Percentiles rank a stretch among this genome's conserved stretches.
Conservation (phyloP, 2,329 filamentous ascomycete genomes). For the Corynespora cassiicola region DNA sequence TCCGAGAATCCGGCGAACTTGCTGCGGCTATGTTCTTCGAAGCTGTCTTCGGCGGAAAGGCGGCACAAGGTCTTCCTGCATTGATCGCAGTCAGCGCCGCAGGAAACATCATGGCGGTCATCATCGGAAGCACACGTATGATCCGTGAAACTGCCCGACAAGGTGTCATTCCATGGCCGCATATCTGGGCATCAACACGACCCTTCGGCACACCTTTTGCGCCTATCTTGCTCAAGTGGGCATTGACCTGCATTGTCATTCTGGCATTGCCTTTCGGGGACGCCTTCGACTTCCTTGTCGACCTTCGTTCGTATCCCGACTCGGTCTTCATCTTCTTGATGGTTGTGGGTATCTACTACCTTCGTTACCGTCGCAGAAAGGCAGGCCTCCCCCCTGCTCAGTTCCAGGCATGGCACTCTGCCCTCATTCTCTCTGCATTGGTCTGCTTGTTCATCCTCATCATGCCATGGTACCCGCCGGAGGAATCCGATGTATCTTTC, state of each 20-base stretch:
- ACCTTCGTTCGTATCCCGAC: constrained; percentile 34
- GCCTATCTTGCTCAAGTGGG: constrained; percentile 55
- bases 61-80: constrained; percentile 61
- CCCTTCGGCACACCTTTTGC: constrained; percentile 70
- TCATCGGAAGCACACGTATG: constrained; percentile 34
- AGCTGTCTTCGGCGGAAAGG: constrained; percentile 63
- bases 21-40: constrained; percentile 66
- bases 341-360: constrained; percentile 30
- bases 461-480: constrained; percentile 76
- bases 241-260: constrained; percentile 33
- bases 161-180: constrained; percentile 34
- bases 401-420: constrained; percentile 30
- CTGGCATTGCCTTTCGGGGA: constrained; percentile 64
- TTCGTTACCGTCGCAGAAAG: constrained; percentile 31
- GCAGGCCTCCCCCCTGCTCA: constrained; percentile 27
- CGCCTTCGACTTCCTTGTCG: constrained; percentile 68
- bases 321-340: constrained; percentile 32
- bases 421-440: constrained; percentile 29
- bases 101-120: constrained; percentile 37
- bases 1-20: constrained; percentile 60
- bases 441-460: constrained; percentile 57
- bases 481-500: constrained; percentile 69
- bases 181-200: constrained; percentile 67
- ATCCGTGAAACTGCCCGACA: constrained; percentile 38
- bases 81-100: constrained; percentile 33